Base-by-base conservation (phyloP, 177 flowering plant species). In the Vitis hybrid region DNA sequence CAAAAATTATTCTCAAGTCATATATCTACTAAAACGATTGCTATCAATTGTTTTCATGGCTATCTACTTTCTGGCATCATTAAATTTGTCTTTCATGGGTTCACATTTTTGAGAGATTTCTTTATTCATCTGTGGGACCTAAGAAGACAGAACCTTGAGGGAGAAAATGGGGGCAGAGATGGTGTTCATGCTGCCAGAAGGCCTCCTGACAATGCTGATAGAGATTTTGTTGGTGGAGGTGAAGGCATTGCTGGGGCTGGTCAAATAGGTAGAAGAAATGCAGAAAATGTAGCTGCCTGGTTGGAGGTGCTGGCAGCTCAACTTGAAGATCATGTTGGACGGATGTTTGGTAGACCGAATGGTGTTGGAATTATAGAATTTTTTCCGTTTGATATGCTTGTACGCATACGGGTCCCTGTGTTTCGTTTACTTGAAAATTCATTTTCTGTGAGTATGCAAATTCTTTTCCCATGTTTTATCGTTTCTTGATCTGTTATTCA, bases 291-390 rank as follows among this genome's bases (percentile, higher is more conserved):
- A 38, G 47, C 47, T 64, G 66, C 18, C 10, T 47, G 53, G 66
- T 64, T 50, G 66, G 53, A 47, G 51, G 52, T 64, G 66, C 51
- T 14, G 52, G 52, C 52, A 64, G 52, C 53, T 38, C 66, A 51
- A 15, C 11, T 64, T 44, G 47, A 38, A 38, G 47, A 38, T 38
- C 47, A 38, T 38, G 9, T 38, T 38, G 47, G 9, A 38, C 47
- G 9, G 47, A 38, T 38, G 47, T 38, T 38, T 38, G 47, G 47
- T 38, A 24, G 31, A 24, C 12, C 9, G 49, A 50, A n/a, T 63
- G 18, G 18, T 28, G 9, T 31, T 63, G 66, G 52, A 0, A 14
- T 33, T 31, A 22, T n/a, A 15, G 66, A 33, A 63, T 3, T 11
- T 31, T 19, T 63, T 63, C 31, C 31, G 4, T 24, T 24, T 24